Evolutionary conservation across 352 stramenopile genomes (phyloP).

Genomic region (Phytopythium chamaehyphon): DNA sequence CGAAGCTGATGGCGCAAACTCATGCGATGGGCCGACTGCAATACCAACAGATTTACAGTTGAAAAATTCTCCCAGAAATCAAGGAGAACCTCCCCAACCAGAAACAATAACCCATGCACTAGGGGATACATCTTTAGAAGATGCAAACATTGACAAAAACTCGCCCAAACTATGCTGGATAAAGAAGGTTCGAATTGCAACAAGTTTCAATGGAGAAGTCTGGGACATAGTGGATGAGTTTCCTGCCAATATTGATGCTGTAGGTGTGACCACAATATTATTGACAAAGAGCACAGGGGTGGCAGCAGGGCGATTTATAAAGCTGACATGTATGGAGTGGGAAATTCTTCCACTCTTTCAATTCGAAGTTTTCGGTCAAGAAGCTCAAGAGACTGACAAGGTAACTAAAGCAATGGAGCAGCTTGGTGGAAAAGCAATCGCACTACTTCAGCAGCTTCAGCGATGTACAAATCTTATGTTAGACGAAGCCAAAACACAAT

Average conservation of each 20-base stretch:
- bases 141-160: slow-evolving; percentile 5
- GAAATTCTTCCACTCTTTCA: slow-evolving; percentile 54
- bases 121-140: neutral
- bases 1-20: neutral
- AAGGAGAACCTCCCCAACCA: neutral
- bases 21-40: neutral
- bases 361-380: slow-evolving; percentile 61
- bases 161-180: slow-evolving; percentile 37
- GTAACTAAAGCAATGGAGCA: slow-evolving; percentile 34
- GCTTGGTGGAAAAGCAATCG: slow-evolving; percentile 33
- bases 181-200: slow-evolving; percentile 51
- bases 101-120: neutral
- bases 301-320: slow-evolving; percentile 50
- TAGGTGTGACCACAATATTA: slow-evolving; percentile 23
- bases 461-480: slow-evolving; percentile 45
- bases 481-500: slow-evolving; percentile 65
- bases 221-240: slow-evolving; percentile 62
- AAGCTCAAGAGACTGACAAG: slow-evolving; percentile 46
- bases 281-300: slow-evolving; percentile 10
- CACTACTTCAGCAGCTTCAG: slow-evolving; percentile 49
- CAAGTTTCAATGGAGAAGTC: slow-evolving; percentile 43
- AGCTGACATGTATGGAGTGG: slow-evolving; percentile 65
- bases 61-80: neutral
- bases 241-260: slow-evolving; percentile 44
- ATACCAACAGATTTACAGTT: too few relatives aligned